Conservation (phyloP, 2,329 filamentous ascomycete genomes). For the Aspergillus sp. region DNA sequence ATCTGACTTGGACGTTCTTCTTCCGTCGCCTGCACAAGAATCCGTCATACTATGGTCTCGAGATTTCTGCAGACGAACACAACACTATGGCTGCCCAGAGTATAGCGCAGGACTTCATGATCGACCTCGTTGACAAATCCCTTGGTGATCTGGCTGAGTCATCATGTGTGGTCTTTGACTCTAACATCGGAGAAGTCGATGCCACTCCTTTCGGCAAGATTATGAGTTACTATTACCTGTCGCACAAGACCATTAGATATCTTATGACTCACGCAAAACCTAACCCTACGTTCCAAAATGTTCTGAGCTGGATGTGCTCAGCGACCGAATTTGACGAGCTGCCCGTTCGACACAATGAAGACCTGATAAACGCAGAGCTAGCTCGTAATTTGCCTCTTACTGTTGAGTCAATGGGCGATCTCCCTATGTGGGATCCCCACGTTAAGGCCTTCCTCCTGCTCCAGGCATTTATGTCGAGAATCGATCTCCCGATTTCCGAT, state of each 20-base stretch:
- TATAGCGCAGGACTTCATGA: constrained; percentile 88
- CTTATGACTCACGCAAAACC: constrained; percentile 70
- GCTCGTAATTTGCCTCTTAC: constrained; percentile 71
- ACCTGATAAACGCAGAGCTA: constrained; percentile 88
- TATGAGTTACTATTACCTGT: constrained; percentile 98
- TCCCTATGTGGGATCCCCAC: constrained; percentile 98
- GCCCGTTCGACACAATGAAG: constrained; percentile 95
- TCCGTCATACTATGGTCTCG: constrained; percentile 92
- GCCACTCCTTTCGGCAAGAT: constrained; percentile 91
- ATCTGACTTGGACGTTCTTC: constrained; percentile 99
- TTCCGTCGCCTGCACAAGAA: constrained; percentile 97
- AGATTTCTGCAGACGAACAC: constrained; percentile 88
- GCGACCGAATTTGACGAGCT: constrained; percentile 97
- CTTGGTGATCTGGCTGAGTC: constrained; percentile 75
- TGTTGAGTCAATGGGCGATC: constrained; percentile 51
- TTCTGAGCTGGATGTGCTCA: constrained; percentile 82
- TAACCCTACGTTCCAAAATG: constrained; percentile 70
- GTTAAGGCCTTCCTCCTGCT: constrained; percentile 92
- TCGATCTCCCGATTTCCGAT: constrained; percentile 89
- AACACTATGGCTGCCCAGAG: constrained; percentile 79
- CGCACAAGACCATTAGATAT: constrained; percentile 87
- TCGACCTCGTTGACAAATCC: constrained; percentile 82
- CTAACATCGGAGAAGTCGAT: constrained; percentile 76
- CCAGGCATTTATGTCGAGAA: constrained; percentile 89
- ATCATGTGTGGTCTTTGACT: constrained; percentile 72